Evolutionary conservation across 2,329 filamentous ascomycete species (phyloP), one percentile per base, ranked within the genome.

Genomic region (Dothistroma pini): DNA sequence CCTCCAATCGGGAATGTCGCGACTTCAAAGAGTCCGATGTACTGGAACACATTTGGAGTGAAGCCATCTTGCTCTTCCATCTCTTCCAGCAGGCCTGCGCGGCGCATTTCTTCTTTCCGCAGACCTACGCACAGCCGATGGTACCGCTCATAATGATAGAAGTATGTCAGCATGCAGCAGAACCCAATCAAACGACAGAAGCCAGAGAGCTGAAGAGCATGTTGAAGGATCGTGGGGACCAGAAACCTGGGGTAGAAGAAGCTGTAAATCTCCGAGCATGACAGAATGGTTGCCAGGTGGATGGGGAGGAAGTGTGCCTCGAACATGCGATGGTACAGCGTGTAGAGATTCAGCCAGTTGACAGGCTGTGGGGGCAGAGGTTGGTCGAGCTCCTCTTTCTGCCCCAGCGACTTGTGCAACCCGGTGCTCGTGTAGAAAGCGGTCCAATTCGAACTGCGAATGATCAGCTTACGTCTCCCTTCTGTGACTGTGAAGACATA

Each of bases 271-370:
- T 84, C 82, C 0, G 86, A 88, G 1, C 85, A 80, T 49, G 89
- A 68, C 29, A 90, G 79, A 31, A 89, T 78, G 51, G 89, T 83
- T 7, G 83, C 84, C 76, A 86, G 85, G 68, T 90, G 88, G 16
- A 86, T 81, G 0, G 88, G 87, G 25, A 90, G 77, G 71, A 90
- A 90, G 72, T 90, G 88, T 0, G 88, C 88, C 72, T 90, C 88
- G 68, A 88, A 90, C n/a, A 90, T 77, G 19, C 88, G 84, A 70
- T 88, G 86, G 70, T 82, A 81, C 34, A 90, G 79, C 57, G 83
- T 81, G 65, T 85, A 73, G 51, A 86, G 79, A 64, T 81, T 84
- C 70, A 78, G 78, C 79, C 80, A 70, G 69, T 66, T 62, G 49
- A 72, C 69, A 4, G 66, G 63, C 53, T 63, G 64, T 9, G 62